A percentile compares a stretch with the other conserved stretches of the same genome.
Evolutionary conservation across 441 rosid genomes (phyloP).

Genomic region (Lepidium campestre): DNA sequence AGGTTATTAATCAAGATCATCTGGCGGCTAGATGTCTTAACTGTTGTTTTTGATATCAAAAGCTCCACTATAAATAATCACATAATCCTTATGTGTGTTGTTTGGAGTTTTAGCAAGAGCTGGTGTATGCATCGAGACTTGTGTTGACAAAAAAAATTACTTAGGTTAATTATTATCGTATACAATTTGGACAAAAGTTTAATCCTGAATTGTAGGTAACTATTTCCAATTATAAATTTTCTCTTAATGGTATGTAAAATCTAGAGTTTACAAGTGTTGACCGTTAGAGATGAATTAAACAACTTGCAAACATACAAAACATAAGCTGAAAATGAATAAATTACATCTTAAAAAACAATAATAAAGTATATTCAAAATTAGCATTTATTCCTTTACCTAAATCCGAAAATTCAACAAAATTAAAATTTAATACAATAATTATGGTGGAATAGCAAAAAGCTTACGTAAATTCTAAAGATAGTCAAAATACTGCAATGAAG

Average conservation of each 20-base stretch:
- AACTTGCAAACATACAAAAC: constrained; percentile 2
- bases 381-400: constrained; percentile 20
- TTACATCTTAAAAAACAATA: neutral
- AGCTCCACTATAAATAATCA: no score
- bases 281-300: constrained; percentile 22
- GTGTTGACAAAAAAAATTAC: no score
- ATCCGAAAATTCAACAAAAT: neutral
- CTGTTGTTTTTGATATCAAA: no score
- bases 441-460: constrained; percentile 19
- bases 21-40: no score
- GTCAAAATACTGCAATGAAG: constrained; percentile 49
- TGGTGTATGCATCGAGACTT: no score
- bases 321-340: neutral
- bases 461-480: constrained; percentile 38
- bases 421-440: neutral
- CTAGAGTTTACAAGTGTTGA: constrained; percentile 26
- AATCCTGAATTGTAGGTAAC: neutral
- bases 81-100: no score
- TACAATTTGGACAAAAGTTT: no score
- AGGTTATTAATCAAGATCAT: no score
- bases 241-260: constrained; percentile 16
- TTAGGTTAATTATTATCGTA: no score
- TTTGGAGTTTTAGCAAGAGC: no score
- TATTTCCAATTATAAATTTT: neutral
- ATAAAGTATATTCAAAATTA: constrained; percentile 4